These are phyloP conservation scores for Nannochloris sp. DNA, from an alignment of 139 green algal genomes.

Conservation along the genomic window DNA sequence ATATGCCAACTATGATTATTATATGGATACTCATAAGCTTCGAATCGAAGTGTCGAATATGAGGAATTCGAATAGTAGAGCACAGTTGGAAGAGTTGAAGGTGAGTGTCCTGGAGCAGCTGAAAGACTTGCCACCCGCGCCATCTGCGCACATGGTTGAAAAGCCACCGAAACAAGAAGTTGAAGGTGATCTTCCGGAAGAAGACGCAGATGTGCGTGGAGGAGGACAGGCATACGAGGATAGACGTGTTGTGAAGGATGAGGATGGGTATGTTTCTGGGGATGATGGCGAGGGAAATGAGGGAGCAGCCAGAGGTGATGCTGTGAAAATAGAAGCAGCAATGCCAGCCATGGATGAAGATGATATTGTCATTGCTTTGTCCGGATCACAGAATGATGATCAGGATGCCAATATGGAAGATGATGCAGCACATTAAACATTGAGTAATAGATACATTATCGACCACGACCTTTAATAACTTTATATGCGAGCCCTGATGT, in stretches of 20 bases:
- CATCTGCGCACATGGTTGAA: conserved; percentile 37
- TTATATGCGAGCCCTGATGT: conserved; percentile 26
- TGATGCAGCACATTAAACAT: background rate
- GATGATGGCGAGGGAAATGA: background rate
- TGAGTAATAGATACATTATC: background rate
- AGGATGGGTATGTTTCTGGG: conserved; percentile 32
- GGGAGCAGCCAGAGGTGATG: background rate
- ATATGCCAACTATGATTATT: conserved; percentile 66
- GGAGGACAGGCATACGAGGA: conserved; percentile 57
- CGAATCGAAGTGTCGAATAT: conserved; percentile 83
- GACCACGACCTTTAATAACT: conserved; percentile 12
- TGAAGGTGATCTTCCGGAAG: conserved; percentile 45
- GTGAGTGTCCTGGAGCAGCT: conserved; percentile 59
- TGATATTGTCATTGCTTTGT: conserved; percentile 1
- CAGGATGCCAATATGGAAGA: background rate
- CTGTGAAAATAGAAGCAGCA: background rate
- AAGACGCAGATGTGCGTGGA: conserved; percentile 62
- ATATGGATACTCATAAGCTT: conserved; percentile 78
- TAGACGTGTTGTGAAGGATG: conserved; percentile 24
- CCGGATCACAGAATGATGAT: background rate
- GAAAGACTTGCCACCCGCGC: conserved; percentile 52
- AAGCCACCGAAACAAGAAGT: conserved; percentile 30
- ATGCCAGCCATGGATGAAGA: background rate
- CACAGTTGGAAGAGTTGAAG: conserved; percentile 66
- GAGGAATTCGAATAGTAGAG: conserved; percentile 80